Conservation (phyloP, 2,329 filamentous ascomycete genomes). For the Colletotrichum lupini region DNA sequence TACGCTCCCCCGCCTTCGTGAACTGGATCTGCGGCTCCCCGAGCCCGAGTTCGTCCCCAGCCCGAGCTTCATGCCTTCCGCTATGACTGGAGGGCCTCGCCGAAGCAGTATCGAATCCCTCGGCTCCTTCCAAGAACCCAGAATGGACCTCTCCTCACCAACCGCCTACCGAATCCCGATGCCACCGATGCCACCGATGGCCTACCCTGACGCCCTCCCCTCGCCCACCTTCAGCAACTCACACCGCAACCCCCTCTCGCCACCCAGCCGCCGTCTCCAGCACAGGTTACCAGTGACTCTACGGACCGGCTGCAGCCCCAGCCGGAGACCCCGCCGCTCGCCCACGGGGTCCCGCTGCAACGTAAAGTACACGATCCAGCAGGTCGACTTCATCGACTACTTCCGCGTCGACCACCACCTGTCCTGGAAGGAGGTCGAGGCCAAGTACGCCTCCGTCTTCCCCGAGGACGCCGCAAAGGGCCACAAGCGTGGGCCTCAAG, state of each 20-base stretch:
- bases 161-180: constrained; percentile 32
- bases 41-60: constrained; percentile 27
- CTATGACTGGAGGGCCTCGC: constrained; percentile 9
- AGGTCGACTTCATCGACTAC: constrained; percentile 38
- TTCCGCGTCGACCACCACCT: constrained; percentile 36
- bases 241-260: constrained; percentile 22
- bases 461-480: constrained; percentile 33
- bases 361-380: constrained; percentile 38
- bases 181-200: constrained; percentile 31
- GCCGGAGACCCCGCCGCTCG: constrained; percentile 30
- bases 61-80: constrained; percentile 18
- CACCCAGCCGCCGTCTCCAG: constrained; percentile 26
- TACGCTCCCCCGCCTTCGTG: constrained; percentile 35
- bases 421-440: constrained; percentile 37
- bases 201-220: constrained; percentile 32
- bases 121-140: constrained; percentile 24
- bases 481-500: constrained; percentile 35
- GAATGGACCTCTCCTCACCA: constrained; percentile 25
- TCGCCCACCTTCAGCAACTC: constrained; percentile 18
- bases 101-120: constrained; percentile 29
- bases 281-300: constrained; percentile 26
- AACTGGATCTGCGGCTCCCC: constrained; percentile 33
- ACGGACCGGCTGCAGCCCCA: constrained; percentile 24
- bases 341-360: constrained; percentile 36
- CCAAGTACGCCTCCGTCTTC: constrained; percentile 36